These are phyloP conservation scores for Nadsonia commutata DNA, from an alignment of 1,139 yeast genomes.

Conservation along the genomic window DNA sequence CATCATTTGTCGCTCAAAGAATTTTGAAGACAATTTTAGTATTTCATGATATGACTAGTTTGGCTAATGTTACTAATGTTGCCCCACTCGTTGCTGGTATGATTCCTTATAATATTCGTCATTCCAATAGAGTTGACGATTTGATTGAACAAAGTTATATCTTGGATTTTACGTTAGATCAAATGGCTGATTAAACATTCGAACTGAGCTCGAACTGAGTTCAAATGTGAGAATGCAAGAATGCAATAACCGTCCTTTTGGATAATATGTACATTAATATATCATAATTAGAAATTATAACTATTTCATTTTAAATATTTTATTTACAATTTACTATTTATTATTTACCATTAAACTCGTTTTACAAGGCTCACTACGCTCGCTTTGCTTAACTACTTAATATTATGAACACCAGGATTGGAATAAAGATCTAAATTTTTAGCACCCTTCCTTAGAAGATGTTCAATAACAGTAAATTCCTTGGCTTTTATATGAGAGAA, in stretches of 20 bases:
- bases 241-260: no score
- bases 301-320: no score
- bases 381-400: no score
- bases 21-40: conserved; percentile 50
- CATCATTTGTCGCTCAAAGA: conserved; percentile 68
- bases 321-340: no score
- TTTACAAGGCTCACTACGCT: no score
- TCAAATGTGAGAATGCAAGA: no score
- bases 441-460: conserved; percentile 62
- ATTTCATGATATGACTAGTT: conserved; percentile 36
- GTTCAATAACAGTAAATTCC: conserved; percentile 79
- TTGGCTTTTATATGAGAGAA: conserved; percentile 48
- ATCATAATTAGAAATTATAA: no score
- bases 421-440: conserved; percentile 62
- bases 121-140: conserved; percentile 58
- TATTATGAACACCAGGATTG: conserved; percentile 6
- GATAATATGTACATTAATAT: no score
- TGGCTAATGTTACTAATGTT: conserved; percentile 54
- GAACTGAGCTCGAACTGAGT: conserved; percentile 7
- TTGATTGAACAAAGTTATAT: conserved; percentile 68
- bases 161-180: conserved; percentile 70
- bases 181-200: conserved; percentile 22
- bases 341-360: no score
- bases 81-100: conserved; percentile 57
- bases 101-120: conserved; percentile 80